Percentiles rank a stretch among this genome's conserved stretches.
Conservation (phyloP, 768 basidiomycete species). For the Lentinus tigrinus region DNA sequence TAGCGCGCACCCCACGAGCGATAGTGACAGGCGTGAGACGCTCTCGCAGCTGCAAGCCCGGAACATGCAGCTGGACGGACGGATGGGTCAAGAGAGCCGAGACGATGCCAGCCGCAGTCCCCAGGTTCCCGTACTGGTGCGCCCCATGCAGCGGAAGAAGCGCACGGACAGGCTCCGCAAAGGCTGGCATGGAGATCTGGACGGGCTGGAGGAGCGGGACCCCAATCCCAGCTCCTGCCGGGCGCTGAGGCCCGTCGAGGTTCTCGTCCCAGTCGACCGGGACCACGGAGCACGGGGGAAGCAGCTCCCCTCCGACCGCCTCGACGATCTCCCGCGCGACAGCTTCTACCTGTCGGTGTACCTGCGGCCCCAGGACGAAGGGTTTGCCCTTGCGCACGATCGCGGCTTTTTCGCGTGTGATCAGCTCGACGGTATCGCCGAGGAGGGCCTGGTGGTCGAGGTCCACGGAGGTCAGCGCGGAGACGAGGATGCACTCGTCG, state of each 20-base stretch:
- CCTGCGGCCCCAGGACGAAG: conserved; percentile 69
- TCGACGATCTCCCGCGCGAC: conserved; percentile 45
- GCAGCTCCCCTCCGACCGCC: conserved; percentile 38
- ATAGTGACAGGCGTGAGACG: conserved; percentile 53
- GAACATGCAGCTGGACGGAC: conserved; percentile 43
- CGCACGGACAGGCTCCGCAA: conserved; percentile 44
- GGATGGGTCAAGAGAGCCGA: conserved; percentile 51
- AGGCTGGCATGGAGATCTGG: conserved; percentile 41
- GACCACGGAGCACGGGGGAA: conserved; percentile 32
- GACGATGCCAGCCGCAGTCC: conserved; percentile 73
- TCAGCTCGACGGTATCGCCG: conserved; percentile 70
- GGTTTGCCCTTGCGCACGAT: conserved; percentile 66
- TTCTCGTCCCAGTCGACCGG: conserved; percentile 34
- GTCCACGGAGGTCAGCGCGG: conserved; percentile 85
- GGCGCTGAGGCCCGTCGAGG: conserved; percentile 34
- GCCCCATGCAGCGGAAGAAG: conserved; percentile 69
- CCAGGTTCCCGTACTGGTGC: conserved; percentile 90
- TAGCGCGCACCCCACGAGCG: conserved; percentile 52
- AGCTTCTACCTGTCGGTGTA: conserved; percentile 44
- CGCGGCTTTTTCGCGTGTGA: conserved; percentile 80
- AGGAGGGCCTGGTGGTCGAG: conserved; percentile 93
- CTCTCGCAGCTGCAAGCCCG: conserved; percentile 33
- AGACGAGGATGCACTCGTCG: conserved; percentile 63
- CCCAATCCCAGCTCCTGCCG: not conserved
- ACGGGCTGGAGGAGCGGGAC: conserved; percentile 43